phyloP scores from a whole-genome alignment of 345 rosid genomes.

The Gynandropsis gynandra region DNA sequence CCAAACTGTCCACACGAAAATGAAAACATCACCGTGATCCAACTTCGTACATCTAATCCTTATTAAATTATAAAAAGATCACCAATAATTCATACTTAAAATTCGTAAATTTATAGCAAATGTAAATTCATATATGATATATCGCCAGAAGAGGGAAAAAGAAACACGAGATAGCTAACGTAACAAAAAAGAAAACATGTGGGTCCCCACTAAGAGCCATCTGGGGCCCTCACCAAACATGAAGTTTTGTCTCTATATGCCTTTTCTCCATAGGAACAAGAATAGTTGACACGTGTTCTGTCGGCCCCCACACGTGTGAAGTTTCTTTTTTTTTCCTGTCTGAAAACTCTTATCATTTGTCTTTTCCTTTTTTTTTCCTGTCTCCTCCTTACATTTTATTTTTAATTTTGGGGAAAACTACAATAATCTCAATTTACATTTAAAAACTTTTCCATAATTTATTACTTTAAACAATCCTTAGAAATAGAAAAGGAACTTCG shows the following conservation, averaged over 20 bases:
- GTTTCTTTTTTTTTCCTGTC: constrained; percentile 2
- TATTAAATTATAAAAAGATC: too few species aligned
- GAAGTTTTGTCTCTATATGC: constrained; percentile 20
- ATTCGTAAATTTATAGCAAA: too few species aligned
- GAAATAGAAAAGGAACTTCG: not conserved
- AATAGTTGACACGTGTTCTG: constrained; percentile 9
- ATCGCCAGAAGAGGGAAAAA: too few species aligned
- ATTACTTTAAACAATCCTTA: not conserved
- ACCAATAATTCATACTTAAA: too few species aligned
- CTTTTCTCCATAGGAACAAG: constrained; percentile 4
- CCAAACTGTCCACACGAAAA: too few species aligned
- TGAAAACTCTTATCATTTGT: not conserved
- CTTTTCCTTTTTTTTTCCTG: not conserved
- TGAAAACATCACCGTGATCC: too few species aligned
- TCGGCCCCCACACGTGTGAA: constrained; percentile 18
- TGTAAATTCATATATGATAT: too few species aligned
- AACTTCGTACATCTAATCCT: too few species aligned
- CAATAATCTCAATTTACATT: not conserved
- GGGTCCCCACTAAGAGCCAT: constrained; percentile 11
- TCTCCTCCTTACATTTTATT: not conserved
- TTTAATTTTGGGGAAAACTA: not conserved
- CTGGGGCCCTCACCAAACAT: constrained; percentile 5
- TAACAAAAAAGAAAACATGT: constrained; percentile 11
- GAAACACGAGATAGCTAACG: too few species aligned
- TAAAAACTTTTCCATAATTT: not conserved